Conservation (phyloP, 257 asterid genomes). For the Plantago ovata region DNA sequence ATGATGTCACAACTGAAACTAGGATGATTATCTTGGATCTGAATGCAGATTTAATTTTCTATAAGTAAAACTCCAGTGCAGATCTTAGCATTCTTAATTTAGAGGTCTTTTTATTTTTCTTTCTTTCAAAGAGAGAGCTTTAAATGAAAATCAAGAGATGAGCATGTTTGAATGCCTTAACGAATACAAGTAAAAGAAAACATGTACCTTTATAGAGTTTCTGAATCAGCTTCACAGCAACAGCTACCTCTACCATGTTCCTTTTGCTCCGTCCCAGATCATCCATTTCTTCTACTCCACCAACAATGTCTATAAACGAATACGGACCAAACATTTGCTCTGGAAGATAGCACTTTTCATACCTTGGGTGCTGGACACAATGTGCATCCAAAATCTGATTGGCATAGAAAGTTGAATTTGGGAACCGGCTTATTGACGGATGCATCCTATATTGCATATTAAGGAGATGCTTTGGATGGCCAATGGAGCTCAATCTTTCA, state of each 20-base stretch:
- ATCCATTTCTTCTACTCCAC: conserved; percentile 47
- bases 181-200: too few species aligned
- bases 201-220: conserved; percentile 51
- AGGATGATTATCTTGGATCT: too few species aligned
- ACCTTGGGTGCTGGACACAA: conserved; percentile 27
- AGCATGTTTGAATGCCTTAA: too few species aligned
- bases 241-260: conserved; percentile 66
- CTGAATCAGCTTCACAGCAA: conserved; percentile 39
- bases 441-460: conserved; percentile 61
- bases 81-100: too few species aligned
- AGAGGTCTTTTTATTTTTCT: too few species aligned
- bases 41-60: too few species aligned
- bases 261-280: conserved; percentile 40
- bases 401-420: conserved; percentile 41
- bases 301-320: conserved; percentile 53
- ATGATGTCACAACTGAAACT: too few species aligned
- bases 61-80: too few species aligned
- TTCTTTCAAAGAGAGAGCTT: too few species aligned
- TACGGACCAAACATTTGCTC: conserved; percentile 58
- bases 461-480: conserved; percentile 47
- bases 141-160: too few species aligned
- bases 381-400: conserved; percentile 44
- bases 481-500: conserved; percentile 48
- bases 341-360: conserved; percentile 27
- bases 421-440: conserved; percentile 49